A percentile compares a stretch with the other conserved stretches of the same genome.
Evolutionary conservation across 2,329 filamentous ascomycete species (phyloP).

Genomic region (Alternaria arbusti): DNA sequence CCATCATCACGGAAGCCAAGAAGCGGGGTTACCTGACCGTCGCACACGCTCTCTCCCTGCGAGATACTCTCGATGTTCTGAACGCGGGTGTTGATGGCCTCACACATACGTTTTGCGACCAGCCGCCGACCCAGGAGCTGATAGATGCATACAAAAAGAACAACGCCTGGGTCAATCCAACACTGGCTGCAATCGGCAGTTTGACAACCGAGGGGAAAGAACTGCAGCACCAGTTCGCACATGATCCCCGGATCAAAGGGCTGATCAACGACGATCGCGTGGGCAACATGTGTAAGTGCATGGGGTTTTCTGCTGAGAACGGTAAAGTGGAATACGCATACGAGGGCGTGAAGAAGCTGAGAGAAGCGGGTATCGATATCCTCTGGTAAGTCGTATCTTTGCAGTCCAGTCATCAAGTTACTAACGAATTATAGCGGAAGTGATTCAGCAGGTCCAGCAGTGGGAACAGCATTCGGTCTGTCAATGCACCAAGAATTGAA

Average conservation of each 20-base stretch:
- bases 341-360: conserved; percentile 50
- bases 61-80: conserved; percentile 52
- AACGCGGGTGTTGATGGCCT: conserved; percentile 52
- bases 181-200: conserved; percentile 49
- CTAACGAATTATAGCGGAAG: conserved; percentile 44
- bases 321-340: conserved; percentile 51
- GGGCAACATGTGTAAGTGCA: conserved; percentile 50
- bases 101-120: conserved; percentile 53
- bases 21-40: conserved; percentile 47
- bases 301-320: conserved; percentile 44
- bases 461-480: conserved; percentile 54
- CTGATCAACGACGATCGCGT: conserved; percentile 44
- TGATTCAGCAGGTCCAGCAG: conserved; percentile 52
- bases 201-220: conserved; percentile 50
- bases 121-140: conserved; percentile 47
- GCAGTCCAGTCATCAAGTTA: no score
- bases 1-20: conserved; percentile 52
- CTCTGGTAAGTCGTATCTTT: conserved; percentile 39
- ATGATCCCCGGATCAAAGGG: conserved; percentile 46
- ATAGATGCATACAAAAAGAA: conserved; percentile 52
- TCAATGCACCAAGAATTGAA: conserved; percentile 52
- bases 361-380: conserved; percentile 50
- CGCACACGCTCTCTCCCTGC: conserved; percentile 49
- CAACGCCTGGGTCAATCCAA: conserved; percentile 54
- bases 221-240: conserved; percentile 49